phyloP scores from a whole-genome alignment of 108 stramenopile genomes.

The Cyclotella choctawhatcheeana region DNA sequence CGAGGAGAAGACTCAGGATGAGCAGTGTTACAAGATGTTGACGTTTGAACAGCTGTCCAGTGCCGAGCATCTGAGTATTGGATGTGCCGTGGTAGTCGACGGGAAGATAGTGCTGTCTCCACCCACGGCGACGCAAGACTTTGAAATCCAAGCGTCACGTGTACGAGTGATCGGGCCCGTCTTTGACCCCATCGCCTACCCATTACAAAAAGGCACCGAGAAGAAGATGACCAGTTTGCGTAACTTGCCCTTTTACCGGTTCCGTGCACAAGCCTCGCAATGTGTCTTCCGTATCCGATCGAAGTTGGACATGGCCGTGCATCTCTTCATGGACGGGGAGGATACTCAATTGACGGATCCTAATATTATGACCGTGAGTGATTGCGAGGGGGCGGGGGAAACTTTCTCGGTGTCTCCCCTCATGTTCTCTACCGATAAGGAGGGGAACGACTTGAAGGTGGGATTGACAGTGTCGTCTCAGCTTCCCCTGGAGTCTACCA shows the following conservation, averaged over 20 bases:
- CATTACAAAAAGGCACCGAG: conserved; percentile 69
- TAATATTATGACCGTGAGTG: conserved; percentile 81
- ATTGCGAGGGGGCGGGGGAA: conserved; percentile 98
- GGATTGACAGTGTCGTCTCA: conserved; percentile 93
- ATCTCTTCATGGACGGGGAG: conserved; percentile 70
- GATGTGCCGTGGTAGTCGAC: conserved; percentile 57
- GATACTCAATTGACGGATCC: conserved; percentile 65
- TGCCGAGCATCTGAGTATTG: conserved; percentile 53
- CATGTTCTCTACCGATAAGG: conserved; percentile 63
- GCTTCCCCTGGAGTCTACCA: conserved; percentile 93
- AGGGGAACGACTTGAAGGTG: conserved; percentile 58
- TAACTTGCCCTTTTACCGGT: conserved; percentile 57
- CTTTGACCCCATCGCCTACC: conserved; percentile 59
- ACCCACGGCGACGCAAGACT: conserved; percentile 64
- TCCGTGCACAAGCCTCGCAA: conserved; percentile 63
- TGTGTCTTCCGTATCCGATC: conserved; percentile 65
- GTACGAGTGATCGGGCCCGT: conserved; percentile 65
- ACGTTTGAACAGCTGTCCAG: conserved; percentile 59
- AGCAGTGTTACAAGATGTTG: conserved; percentile 45
- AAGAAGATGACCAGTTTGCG: conserved; percentile 67
- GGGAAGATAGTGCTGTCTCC: conserved; percentile 66
- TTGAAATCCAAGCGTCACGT: conserved; percentile 57
- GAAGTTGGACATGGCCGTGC: conserved; percentile 67
- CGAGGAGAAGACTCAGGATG: conserved; percentile 42
- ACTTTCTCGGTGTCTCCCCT: conserved; percentile 81